A percentile compares a stretch with the other conserved stretches of the same genome.
phyloP scores from a whole-genome alignment of 2,329 filamentous ascomycete species.

The Xylaria sp. region DNA sequence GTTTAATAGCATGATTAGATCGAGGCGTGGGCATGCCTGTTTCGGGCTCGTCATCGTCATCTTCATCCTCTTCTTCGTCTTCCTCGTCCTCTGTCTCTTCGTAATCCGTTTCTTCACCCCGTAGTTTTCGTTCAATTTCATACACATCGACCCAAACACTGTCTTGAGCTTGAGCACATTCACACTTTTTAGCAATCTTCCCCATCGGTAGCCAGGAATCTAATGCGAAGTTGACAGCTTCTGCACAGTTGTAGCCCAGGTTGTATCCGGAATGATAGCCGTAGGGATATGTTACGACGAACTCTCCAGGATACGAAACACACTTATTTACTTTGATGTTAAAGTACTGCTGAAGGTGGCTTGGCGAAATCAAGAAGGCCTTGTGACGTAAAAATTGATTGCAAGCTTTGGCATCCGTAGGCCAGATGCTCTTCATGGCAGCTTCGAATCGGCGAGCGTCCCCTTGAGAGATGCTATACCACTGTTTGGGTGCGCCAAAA shows the following conservation, averaged over 20 bases:
- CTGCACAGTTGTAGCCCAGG: constrained; percentile 96
- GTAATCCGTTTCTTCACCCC: constrained; percentile 88
- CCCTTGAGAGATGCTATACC: constrained; percentile 98
- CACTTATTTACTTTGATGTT: constrained; percentile 96
- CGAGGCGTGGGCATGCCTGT: constrained; percentile 80
- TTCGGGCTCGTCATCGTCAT: constrained; percentile 66
- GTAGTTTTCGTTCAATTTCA: constrained; percentile 92
- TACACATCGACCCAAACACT: constrained; percentile 98
- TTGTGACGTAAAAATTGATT: constrained; percentile 97
- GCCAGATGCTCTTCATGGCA: constrained; percentile 96
- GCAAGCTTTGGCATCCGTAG: constrained; percentile 92
- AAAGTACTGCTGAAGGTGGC: constrained; percentile 85
- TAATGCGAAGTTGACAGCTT: constrained; percentile 97
- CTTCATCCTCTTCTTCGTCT: constrained; percentile 70
- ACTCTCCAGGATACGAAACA: constrained; percentile 95
- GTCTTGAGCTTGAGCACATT: constrained; percentile 93
- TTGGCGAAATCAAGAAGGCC: constrained; percentile 94
- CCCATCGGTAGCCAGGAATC: constrained; percentile 96
- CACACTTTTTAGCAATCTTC: constrained; percentile 94
- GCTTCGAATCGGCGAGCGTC: constrained; percentile 93
- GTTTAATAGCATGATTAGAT: constrained; percentile 75
- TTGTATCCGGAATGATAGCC: constrained; percentile 99
- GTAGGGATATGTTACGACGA: constrained; percentile 98
- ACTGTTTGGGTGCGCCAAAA: constrained; percentile 98
- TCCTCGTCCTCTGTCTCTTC: constrained; percentile 81